Conservation (phyloP, 495 filamentous ascomycete genomes). For the Hypoxylon trugodes region DNA sequence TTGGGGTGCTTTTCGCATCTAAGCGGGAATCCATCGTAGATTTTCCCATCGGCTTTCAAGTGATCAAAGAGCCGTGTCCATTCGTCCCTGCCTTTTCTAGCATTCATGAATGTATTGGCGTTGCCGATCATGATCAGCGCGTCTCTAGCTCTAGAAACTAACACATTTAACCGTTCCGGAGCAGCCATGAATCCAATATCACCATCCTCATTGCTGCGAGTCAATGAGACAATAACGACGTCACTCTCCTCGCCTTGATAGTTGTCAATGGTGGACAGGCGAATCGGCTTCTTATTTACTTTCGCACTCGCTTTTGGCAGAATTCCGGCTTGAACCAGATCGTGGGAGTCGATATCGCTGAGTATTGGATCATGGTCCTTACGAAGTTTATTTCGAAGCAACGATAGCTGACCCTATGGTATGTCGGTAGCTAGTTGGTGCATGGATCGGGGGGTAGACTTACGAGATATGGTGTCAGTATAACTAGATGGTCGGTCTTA, state of each 20-base stretch:
- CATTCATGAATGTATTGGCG: conserved; percentile 69
- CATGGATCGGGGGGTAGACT: not conserved
- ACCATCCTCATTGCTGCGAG: conserved; percentile 67
- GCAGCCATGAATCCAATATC: conserved; percentile 81
- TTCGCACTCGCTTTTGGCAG: conserved; percentile 63
- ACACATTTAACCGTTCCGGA: conserved; percentile 74
- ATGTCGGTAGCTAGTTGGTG: conserved; percentile 1
- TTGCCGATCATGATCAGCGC: conserved; percentile 78
- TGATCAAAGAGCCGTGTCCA: conserved; percentile 69
- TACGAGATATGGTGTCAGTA: conserved; percentile 75
- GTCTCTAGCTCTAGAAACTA: conserved; percentile 74
- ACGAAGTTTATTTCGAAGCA: conserved; percentile 63
- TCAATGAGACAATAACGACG: conserved; percentile 73
- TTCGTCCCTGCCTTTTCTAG: conserved; percentile 64
- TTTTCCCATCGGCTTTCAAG: conserved; percentile 60
- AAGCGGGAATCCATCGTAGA: conserved; percentile 77
- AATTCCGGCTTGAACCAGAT: conserved; percentile 72
- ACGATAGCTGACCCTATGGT: conserved; percentile 67
- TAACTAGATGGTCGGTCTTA: conserved; percentile 67
- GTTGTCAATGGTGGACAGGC: conserved; percentile 78
- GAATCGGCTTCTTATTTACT: conserved; percentile 59
- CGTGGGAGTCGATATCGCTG: conserved; percentile 74
- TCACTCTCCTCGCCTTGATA: conserved; percentile 85
- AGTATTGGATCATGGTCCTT: conserved; percentile 65
- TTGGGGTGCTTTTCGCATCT: conserved; percentile 73